Evolutionary conservation across 352 stramenopile genomes (phyloP).

Genomic region (Phytophthora ramorum): DNA sequence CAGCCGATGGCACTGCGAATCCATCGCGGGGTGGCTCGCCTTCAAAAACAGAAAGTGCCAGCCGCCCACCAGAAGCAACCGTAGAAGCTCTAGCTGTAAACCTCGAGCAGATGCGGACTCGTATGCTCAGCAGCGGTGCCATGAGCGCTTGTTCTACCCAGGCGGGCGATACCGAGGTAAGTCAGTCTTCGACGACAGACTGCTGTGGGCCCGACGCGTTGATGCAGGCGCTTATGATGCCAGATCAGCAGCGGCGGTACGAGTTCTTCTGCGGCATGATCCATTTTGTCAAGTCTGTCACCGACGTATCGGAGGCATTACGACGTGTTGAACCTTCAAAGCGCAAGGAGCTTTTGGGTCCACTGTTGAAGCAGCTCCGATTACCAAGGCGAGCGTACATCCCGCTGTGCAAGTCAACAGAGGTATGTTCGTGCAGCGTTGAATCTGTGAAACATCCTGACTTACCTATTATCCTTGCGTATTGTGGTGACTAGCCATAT

Average conservation of each 20-base stretch:
- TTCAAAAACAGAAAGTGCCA: conserved; percentile 26
- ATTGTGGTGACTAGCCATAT: conserved; percentile 45
- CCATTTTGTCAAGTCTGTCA: conserved; percentile 84
- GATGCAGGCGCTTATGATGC: conserved; percentile 38
- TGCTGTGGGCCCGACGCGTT: conserved; percentile 32
- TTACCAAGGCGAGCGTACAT: conserved; percentile 74
- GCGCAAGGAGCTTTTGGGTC: conserved; percentile 61
- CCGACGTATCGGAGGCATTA: conserved; percentile 77
- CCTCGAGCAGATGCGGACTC: conserved; percentile 29
- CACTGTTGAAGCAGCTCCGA: conserved; percentile 56
- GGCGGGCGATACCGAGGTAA: conserved; percentile 39
- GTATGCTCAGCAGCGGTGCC: conserved; percentile 34
- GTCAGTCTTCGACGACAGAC: conserved; percentile 35
- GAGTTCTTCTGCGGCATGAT: conserved; percentile 87
- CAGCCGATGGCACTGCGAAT: conserved; percentile 8
- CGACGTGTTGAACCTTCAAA: conserved; percentile 71
- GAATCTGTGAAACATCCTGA: neutral
- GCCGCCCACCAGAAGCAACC: conserved; percentile 22
- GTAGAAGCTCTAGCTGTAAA: conserved; percentile 22
- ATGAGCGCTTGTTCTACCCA: conserved; percentile 30
- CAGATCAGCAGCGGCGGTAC: conserved; percentile 55
- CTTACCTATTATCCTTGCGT: neutral
- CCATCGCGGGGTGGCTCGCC: conserved; percentile 11
- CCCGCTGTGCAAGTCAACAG: conserved; percentile 83
- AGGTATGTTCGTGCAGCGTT: conserved; percentile 42